Evolutionary conservation across 2,329 filamentous ascomycete species (phyloP), one percentile per base, ranked within the genome.

Genomic region (Aspergillus ustus): DNA sequence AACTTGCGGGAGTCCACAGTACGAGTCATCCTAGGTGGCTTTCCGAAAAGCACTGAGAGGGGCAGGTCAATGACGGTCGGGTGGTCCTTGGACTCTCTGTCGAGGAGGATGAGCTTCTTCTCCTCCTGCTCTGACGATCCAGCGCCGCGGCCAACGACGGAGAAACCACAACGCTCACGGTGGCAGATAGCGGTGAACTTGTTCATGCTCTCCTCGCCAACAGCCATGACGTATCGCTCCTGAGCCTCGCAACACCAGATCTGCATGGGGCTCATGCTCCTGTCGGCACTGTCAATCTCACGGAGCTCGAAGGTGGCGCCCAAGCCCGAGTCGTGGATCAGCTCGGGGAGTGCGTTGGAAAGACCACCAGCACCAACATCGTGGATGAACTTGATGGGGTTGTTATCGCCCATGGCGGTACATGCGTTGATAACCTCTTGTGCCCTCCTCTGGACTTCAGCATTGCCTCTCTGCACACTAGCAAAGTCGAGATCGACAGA

Each of bases 361-460:
- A 93, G 81, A 62, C 95, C 95, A 71, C 95, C 95, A 54, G 95
- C 95, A 64, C 95, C 95, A 50, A 99, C 95, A 73, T 99, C 95
- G 75, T 99, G 95, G 66, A 99, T 98, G 80, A 98, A 94, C 59
- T 92, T 90, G 68, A 99, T 98, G 0, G 95, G 95, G 73, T 91
- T 98, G 66, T 92, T 83, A 4, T 88, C 82, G 17, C 93, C 94
- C 70, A 98, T 85, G 3, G 92, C 89, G 29, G 91, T 88, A 75
- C 95, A 99, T 4, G 92, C 89, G 77, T 98, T 95, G 78, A 99
- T 99, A 66, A 99, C 95, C 86, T 98, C 96, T 80, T 99, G 95
- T 2, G 94, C 95, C 69, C 95, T 87, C 65, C 95, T 86, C 78
- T 99, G 92, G 77, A 98, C 94, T 79, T 99, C 95, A 1, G 95